A percentile compares a stretch with the other conserved stretches of the same genome.
Evolutionary conservation across 768 basidiomycete genomes (phyloP).

Genomic region (Boletus reticulatus): DNA sequence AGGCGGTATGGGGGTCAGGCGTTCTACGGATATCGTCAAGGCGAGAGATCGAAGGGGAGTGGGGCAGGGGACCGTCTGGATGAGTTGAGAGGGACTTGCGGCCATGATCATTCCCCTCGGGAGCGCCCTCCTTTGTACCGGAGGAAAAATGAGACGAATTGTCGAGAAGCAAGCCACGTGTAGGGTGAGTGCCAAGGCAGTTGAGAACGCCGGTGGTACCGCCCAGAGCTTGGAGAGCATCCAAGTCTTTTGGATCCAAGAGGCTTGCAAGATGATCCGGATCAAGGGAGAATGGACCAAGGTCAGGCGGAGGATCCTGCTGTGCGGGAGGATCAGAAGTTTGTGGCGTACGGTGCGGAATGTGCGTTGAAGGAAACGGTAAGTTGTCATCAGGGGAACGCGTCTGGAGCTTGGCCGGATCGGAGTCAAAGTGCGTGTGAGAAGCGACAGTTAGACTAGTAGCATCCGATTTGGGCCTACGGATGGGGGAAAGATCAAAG

Average conservation of each 20-base stretch:
- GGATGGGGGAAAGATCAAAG: conserved; percentile 28
- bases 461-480: conserved; percentile 36
- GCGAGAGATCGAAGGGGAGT: conserved; percentile 9
- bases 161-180: conserved; percentile 40
- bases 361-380: conserved; percentile 17
- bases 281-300: conserved; percentile 69
- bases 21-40: not conserved
- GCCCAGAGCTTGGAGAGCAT: conserved; percentile 63
- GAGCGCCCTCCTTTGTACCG: conserved; percentile 31
- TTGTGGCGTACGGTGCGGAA: conserved; percentile 23
- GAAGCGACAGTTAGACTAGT: conserved; percentile 36
- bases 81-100: not conserved
- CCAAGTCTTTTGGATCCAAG: conserved; percentile 85
- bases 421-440: conserved; percentile 39
- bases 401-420: conserved; percentile 25
- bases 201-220: conserved; percentile 64
- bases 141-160: conserved; percentile 12
- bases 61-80: conserved; percentile 7
- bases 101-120: conserved; percentile 31
- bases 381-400: conserved; percentile 5
- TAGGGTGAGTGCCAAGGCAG: conserved; percentile 69
- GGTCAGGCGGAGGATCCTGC: conserved; percentile 49
- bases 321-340: conserved; percentile 13
- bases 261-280: conserved; percentile 78
- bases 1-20: conserved; percentile 32